Conservation (phyloP, 169 alveolate species). For the Eimeria mitis region DNA sequence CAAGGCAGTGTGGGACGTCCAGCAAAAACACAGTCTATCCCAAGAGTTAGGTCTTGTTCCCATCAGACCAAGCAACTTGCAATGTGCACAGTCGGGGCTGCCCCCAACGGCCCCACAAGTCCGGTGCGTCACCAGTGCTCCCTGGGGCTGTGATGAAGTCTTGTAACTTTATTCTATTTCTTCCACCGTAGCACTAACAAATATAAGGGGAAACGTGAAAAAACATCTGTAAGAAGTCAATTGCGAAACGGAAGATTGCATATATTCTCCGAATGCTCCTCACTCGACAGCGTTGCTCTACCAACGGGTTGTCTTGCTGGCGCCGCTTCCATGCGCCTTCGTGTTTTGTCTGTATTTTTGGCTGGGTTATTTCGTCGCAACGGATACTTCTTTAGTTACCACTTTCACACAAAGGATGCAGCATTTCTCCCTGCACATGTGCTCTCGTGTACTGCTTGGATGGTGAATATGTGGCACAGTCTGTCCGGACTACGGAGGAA, state of each 20-base stretch:
- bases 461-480: too few relatives aligned
- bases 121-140: conserved; percentile 28
- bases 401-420: neutral
- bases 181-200: neutral
- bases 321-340: neutral
- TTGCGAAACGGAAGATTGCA: neutral
- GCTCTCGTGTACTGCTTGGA: neutral
- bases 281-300: neutral
- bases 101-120: conserved; percentile 35
- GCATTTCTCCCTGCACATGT: neutral
- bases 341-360: neutral
- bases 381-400: neutral
- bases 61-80: neutral
- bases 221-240: neutral
- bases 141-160: neutral
- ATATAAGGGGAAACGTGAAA: neutral
- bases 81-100: neutral
- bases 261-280: neutral
- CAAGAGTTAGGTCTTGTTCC: neutral
- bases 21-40: neutral
- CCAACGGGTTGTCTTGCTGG: neutral
- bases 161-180: neutral
- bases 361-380: neutral
- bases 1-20: neutral
- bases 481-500: too few relatives aligned